Evolutionary conservation across 108 stramenopile genomes (phyloP).

Genomic region (Seminavis robusta): DNA sequence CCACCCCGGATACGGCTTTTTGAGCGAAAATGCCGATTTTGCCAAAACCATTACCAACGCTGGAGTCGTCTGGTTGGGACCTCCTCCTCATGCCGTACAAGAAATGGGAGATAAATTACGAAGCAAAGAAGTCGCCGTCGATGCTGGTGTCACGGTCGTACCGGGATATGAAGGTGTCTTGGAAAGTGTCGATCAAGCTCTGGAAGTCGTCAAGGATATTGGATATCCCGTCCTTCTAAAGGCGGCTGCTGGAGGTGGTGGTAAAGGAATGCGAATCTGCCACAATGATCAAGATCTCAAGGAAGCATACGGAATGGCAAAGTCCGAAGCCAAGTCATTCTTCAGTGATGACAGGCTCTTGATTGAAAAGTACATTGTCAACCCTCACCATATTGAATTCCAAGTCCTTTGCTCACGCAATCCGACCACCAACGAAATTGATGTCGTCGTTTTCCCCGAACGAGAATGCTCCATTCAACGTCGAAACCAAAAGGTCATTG

Average conservation of each 20-base stretch:
- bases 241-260: conserved; percentile 94
- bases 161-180: conserved; percentile 74
- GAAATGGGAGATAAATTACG: conserved; percentile 91
- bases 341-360: conserved; percentile 85
- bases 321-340: conserved; percentile 61
- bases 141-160: conserved; percentile 78
- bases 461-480: conserved; percentile 97
- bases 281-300: conserved; percentile 55
- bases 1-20: conserved; percentile 94
- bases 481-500: conserved; percentile 96
- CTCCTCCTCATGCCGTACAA: conserved; percentile 62
- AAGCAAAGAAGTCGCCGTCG: conserved; percentile 70
- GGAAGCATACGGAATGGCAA: conserved; percentile 62
- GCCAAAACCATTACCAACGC: conserved; percentile 46
- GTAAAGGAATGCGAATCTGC: conserved; percentile 95
- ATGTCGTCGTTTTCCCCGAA: conserved; percentile 88
- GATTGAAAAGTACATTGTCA: conserved; percentile 82
- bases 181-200: conserved; percentile 33
- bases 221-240: conserved; percentile 85
- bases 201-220: conserved; percentile 48
- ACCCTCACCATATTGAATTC: conserved; percentile 95
- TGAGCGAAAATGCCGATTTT: conserved; percentile 89
- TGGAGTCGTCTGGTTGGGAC: conserved; percentile 84
- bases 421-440: conserved; percentile 38
- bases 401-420: conserved; percentile 75